Base-by-base conservation (phyloP, 148 eudicot genomes). In the Arctostaphylos glauca region DNA sequence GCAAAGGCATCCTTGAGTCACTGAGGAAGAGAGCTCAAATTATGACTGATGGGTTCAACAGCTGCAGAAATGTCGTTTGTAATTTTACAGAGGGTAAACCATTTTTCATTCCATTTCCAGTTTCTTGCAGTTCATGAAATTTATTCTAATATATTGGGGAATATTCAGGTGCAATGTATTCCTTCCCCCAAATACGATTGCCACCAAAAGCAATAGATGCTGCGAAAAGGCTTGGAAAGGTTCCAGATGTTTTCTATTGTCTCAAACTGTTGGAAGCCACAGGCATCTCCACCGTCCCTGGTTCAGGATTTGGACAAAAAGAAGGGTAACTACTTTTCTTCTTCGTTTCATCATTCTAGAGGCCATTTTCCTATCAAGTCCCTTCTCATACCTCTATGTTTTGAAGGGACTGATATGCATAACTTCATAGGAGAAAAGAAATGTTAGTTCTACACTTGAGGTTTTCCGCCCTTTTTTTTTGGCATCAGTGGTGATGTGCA, bases 41-140 rank as follows among this genome's bases (percentile, higher is more conserved):
- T 59, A 94, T 96, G 99, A 96, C 99, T 0, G 98, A 96, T 86
- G 99, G 99, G 85, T 96, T 94, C 88, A 96, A 96, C 89, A 93
- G 97, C 90, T 96, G 98, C 82, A 94, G 94, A 91, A 96, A 96
- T 81, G 96, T 96, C 13, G 93, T 92, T 81, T 96, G 98, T 86
- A 96, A 96, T 86, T 96, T 94, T 84, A 96, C 99, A 4, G 99
- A 96, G 92, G 99, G 99, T 94, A 75, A 78, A 76, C 8, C 38
- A 14, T 58, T 53, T 23, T 64, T 55, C 4, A 16, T 68, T 23
- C 68, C 12, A 41, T 5, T 72, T 47, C 49, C 38, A 55, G 41
- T 81, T 78, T 76, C 48, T 64, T 38, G n/a, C 4, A 19, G 19
- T 62, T 67, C 12, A 14, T 9, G 13, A 21, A 52, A 84, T 49